Evolutionary conservation across 495 filamentous ascomycete genomes (phyloP).

Genomic region (Cercophora samala): DNA sequence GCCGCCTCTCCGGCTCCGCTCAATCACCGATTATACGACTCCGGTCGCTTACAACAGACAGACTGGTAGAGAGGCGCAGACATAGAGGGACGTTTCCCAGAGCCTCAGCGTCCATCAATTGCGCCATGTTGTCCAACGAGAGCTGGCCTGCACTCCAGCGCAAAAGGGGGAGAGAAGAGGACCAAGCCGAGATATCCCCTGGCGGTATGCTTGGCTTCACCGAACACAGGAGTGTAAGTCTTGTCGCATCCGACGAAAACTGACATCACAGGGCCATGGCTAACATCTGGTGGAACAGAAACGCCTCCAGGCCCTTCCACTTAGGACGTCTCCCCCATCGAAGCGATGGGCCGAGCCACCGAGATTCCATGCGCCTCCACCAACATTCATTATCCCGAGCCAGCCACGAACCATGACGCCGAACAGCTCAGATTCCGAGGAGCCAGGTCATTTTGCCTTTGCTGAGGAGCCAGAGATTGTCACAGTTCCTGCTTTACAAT

Average conservation of each 20-base stretch:
- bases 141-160: constrained; percentile 27
- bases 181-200: constrained; percentile 25
- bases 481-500: constrained; percentile 4
- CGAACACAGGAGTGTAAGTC: constrained; percentile 48
- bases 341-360: constrained; percentile 38
- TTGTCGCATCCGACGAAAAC: background rate
- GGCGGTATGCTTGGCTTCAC: constrained; percentile 41
- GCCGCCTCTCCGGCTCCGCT: background rate
- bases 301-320: constrained; percentile 45
- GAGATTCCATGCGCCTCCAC: constrained; percentile 28
- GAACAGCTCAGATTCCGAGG: constrained; percentile 36
- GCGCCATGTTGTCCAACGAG: constrained; percentile 18
- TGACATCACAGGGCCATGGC: background rate
- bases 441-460: constrained; percentile 25
- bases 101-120: background rate
- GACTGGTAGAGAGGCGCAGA: background rate
- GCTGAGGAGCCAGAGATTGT: constrained; percentile 29
- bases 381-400: constrained; percentile 19
- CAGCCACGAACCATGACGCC: constrained; percentile 37
- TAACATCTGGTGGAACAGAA: constrained; percentile 35
- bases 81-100: background rate
- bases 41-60: background rate
- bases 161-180: constrained; percentile 37
- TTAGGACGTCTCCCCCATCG: constrained; percentile 41
- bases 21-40: background rate